Evolutionary conservation across 148 eudicot genomes (phyloP).

Genomic region (Camellia sinensis): DNA sequence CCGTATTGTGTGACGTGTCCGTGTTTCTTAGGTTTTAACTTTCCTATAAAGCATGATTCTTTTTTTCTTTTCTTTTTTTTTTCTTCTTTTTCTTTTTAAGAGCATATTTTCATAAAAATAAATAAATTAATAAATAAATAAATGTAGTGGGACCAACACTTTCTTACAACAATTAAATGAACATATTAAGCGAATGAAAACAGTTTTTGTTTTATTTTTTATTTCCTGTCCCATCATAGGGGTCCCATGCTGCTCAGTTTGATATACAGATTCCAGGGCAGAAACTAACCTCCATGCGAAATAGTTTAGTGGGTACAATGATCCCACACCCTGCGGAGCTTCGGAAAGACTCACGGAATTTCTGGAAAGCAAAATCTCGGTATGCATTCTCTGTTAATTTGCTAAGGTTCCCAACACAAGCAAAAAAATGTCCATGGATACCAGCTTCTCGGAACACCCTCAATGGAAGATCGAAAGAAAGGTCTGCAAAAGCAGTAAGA

Average conservation of each 20-base stretch:
- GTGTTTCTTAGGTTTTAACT: not conserved
- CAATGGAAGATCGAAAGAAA: conserved; percentile 83
- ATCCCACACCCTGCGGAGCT: conserved; percentile 75
- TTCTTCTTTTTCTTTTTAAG: too few species aligned
- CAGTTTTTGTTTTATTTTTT: not conserved
- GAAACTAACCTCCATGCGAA: conserved; percentile 85
- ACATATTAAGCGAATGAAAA: not conserved
- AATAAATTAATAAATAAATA: not conserved
- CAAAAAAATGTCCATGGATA: conserved; percentile 79
- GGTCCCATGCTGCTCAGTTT: not conserved
- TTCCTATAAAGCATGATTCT: not conserved
- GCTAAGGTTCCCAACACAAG: conserved; percentile 70
- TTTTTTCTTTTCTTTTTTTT: not conserved
- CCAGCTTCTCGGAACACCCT: conserved; percentile 71
- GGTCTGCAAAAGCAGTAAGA: conserved; percentile 81
- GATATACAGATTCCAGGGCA: conserved; percentile 16
- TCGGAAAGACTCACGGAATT: conserved; percentile 62
- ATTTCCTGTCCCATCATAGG: not conserved
- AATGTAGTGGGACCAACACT: not conserved
- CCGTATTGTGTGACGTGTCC: too few species aligned
- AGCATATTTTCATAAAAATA: not conserved
- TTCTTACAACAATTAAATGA: not conserved
- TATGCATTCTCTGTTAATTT: conserved; percentile 65
- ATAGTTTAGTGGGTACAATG: conserved; percentile 74
- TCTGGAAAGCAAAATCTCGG: conserved; percentile 43